Evolutionary conservation across 495 filamentous ascomycete genomes (phyloP).

Genomic region (Chaetomidium leptoderma): DNA sequence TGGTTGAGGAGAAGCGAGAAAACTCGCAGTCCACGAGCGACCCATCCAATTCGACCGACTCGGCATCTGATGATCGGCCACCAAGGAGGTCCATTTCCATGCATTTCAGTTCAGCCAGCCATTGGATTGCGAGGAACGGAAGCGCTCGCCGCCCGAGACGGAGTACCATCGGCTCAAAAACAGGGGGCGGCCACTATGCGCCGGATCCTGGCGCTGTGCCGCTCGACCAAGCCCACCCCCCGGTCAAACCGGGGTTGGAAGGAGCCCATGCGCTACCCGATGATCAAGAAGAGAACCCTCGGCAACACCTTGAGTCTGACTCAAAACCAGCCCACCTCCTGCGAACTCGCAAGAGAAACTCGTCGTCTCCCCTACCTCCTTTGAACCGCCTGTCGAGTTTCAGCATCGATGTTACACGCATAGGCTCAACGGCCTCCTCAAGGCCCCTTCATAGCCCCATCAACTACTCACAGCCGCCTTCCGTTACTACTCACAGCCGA

Average conservation of each 20-base stretch:
- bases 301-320: slow-evolving; percentile 21
- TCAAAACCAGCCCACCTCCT: slow-evolving; percentile 25
- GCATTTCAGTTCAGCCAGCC: slow-evolving; percentile 49
- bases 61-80: slow-evolving; percentile 38
- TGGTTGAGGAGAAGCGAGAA: slow-evolving; percentile 9
- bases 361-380: slow-evolving; percentile 55
- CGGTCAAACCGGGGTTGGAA: slow-evolving; percentile 22
- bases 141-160: slow-evolving; percentile 47
- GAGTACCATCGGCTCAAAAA: slow-evolving; percentile 33
- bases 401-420: slow-evolving; percentile 49
- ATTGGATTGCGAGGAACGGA: slow-evolving; percentile 48
- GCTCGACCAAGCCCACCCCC: slow-evolving; percentile 21
- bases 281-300: slow-evolving; percentile 16
- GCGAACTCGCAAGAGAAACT: slow-evolving; percentile 42
- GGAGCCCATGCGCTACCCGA: slow-evolving; percentile 26
- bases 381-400: slow-evolving; percentile 55
- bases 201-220: slow-evolving; percentile 38
- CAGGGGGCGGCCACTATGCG: slow-evolving; percentile 41
- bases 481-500: slow-evolving; percentile 28
- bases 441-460: slow-evolving; percentile 25
- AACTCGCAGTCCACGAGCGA: slow-evolving; percentile 18
- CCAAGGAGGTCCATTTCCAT: slow-evolving; percentile 49
- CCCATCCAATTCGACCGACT: slow-evolving; percentile 20
- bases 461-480: slow-evolving; percentile 29
- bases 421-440: slow-evolving; percentile 31